Conservation (phyloP, 768 basidiomycete species). For the Mycena rosella region DNA sequence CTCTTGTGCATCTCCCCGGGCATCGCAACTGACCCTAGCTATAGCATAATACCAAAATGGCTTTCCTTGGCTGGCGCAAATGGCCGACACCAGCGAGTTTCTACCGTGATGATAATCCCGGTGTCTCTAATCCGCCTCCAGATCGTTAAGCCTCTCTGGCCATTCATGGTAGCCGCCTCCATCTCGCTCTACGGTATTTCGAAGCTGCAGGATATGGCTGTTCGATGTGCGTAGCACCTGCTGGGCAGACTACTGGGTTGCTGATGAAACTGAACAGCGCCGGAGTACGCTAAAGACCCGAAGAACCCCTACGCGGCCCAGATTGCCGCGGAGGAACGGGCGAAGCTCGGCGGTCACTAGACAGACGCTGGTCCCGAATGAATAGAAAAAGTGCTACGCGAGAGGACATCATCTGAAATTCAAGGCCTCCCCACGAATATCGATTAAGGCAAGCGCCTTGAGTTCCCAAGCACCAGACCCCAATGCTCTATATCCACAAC, state of each 20-base stretch:
- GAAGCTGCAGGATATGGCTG: slow-evolving; percentile 75
- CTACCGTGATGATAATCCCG: slow-evolving; percentile 8
- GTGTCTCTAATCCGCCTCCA: slow-evolving; percentile 46
- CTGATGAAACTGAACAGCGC: slow-evolving; percentile 56
- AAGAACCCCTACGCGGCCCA: slow-evolving; percentile 87
- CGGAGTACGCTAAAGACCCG: slow-evolving; percentile 78
- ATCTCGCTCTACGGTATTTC: slow-evolving; percentile 77
- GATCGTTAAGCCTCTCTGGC: slow-evolving; percentile 83
- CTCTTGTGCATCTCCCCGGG: not conserved
- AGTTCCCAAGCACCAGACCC: too few relatives aligned
- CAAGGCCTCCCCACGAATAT: too few relatives aligned
- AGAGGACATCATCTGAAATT: not conserved
- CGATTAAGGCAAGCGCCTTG: too few relatives aligned
- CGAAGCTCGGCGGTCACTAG: slow-evolving; percentile 38
- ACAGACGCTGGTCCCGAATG: slow-evolving; percentile 29
- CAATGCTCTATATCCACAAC: too few relatives aligned
- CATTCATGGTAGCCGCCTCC: slow-evolving; percentile 77
- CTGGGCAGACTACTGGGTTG: not conserved
- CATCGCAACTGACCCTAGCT: slow-evolving; percentile 20
- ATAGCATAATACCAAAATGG: slow-evolving; percentile 60
- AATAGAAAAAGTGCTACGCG: slow-evolving; percentile 25
- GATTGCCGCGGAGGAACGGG: slow-evolving; percentile 69
- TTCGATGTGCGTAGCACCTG: slow-evolving; percentile 71
- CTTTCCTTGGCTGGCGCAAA: slow-evolving; percentile 84
- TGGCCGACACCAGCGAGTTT: slow-evolving; percentile 81